Percentiles rank a stretch among this genome's conserved stretches.
These are phyloP conservation scores for Saturnispora mendoncae DNA, from an alignment of 805 yeast species.

Conservation along the genomic window DNA sequence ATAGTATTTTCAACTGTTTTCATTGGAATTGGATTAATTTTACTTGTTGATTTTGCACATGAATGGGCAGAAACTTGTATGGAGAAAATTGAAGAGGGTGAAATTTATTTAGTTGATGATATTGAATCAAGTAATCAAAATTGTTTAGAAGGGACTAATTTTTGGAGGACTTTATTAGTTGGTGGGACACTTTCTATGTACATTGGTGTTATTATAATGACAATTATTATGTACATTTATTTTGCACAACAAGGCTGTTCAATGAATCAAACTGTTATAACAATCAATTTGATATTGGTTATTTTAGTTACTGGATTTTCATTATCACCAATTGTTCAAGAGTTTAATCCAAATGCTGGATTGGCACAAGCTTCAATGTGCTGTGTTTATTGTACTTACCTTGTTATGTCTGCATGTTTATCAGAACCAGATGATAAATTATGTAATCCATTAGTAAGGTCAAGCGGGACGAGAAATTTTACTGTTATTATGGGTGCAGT, in stretches of 20 bases:
- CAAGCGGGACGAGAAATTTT: conserved; percentile 82
- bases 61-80: conserved; percentile 97
- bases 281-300: conserved; percentile 62
- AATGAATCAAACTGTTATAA: conserved; percentile 82
- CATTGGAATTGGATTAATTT: conserved; percentile 79
- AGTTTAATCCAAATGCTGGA: conserved; percentile 90
- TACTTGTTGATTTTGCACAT: conserved; percentile 94
- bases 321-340: conserved; percentile 78
- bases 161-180: conserved; percentile 75
- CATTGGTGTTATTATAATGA: conserved; percentile 59
- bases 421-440: conserved; percentile 91
- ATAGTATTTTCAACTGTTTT: conserved; percentile 77
- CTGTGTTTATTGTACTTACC: conserved; percentile 82
- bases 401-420: conserved; percentile 86
- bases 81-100: conserved; percentile 80
- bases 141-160: conserved; percentile 32
- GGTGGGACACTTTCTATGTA: conserved; percentile 89
- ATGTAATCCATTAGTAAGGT: conserved; percentile 88
- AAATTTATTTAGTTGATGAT: conserved; percentile 41
- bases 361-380: conserved; percentile 96
- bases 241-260: conserved; percentile 78
- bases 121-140: conserved; percentile 34
- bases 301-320: conserved; percentile 61
- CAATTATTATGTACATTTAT: conserved; percentile 69
- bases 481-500: conserved; percentile 84